These are phyloP conservation scores for Sideroxylon spinosum DNA, from an alignment of 179 eudicot species.

Conservation along the genomic window DNA sequence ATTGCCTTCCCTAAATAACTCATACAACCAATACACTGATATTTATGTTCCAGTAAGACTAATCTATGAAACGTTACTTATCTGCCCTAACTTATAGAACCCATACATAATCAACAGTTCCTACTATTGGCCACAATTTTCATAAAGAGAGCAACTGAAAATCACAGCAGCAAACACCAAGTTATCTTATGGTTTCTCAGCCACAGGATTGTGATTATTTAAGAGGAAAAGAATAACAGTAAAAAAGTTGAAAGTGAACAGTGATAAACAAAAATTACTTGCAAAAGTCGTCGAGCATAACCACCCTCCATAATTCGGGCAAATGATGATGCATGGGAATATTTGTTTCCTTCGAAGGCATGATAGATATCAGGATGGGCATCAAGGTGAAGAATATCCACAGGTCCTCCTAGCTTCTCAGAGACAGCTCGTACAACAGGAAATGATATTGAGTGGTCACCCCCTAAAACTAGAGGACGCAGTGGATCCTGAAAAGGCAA, in stretches of 20 bases:
- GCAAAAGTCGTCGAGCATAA: conserved; percentile 84
- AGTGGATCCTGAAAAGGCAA: conserved; percentile 59
- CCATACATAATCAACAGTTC: neutral
- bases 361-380: conserved; percentile 94
- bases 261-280: conserved; percentile 37
- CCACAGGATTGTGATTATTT: neutral
- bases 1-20: neutral
- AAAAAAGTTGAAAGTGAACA: neutral
- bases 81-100: neutral
- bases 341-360: conserved; percentile 86
- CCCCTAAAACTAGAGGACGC: conserved; percentile 89
- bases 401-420: conserved; percentile 94
- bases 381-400: conserved; percentile 89
- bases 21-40: neutral
- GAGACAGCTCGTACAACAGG: conserved; percentile 97
- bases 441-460: conserved; percentile 94
- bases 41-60: neutral
- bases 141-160: no score
- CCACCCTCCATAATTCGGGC: conserved; percentile 99
- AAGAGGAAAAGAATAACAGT: no score
- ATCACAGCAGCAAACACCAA: no score
- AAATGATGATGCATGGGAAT: conserved; percentile 94
- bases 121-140: neutral
- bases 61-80: no score
- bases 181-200: neutral